Percentiles rank a stretch among this genome's conserved stretches.
phyloP scores from a whole-genome alignment of 345 rosid species.

The Chamaenerion angustifolium region DNA sequence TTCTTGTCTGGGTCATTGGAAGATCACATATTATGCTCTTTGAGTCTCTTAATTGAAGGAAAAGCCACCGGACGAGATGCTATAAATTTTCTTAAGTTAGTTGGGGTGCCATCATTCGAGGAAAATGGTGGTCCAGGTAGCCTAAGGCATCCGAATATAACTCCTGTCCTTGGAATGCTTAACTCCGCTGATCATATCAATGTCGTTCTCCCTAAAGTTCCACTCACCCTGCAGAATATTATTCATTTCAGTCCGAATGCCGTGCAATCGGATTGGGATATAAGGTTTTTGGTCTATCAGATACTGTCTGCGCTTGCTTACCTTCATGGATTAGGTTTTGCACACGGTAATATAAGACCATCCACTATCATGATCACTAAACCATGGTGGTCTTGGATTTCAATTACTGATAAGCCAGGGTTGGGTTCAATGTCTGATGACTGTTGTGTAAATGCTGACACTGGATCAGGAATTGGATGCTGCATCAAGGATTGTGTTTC shows the following conservation, averaged over 20 bases:
- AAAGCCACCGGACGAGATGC: constrained; percentile 55
- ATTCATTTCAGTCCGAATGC: constrained; percentile 64
- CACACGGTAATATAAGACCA: constrained; percentile 63
- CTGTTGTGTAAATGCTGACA: constrained; percentile 5
- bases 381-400: constrained; percentile 66
- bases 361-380: constrained; percentile 51
- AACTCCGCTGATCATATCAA: constrained; percentile 30
- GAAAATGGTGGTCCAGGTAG: constrained; percentile 31
- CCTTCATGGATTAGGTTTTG: constrained; percentile 51
- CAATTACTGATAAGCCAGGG: constrained; percentile 26
- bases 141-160: constrained; percentile 76
- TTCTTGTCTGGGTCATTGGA: constrained; percentile 47
- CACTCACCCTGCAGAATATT: constrained; percentile 55
- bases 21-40: constrained; percentile 49
- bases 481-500: constrained; percentile 38
- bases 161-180: constrained; percentile 55
- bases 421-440: constrained; percentile 14
- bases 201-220: constrained; percentile 58
- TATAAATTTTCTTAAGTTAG: constrained; percentile 37
- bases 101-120: constrained; percentile 51
- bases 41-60: constrained; percentile 45
- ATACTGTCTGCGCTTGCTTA: constrained; percentile 56
- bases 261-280: constrained; percentile 61
- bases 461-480: constrained; percentile 23
- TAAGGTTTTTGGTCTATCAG: constrained; percentile 58